phyloP scores from a whole-genome alignment of 768 basidiomycete species.

The Leccinum disarticulatum region DNA sequence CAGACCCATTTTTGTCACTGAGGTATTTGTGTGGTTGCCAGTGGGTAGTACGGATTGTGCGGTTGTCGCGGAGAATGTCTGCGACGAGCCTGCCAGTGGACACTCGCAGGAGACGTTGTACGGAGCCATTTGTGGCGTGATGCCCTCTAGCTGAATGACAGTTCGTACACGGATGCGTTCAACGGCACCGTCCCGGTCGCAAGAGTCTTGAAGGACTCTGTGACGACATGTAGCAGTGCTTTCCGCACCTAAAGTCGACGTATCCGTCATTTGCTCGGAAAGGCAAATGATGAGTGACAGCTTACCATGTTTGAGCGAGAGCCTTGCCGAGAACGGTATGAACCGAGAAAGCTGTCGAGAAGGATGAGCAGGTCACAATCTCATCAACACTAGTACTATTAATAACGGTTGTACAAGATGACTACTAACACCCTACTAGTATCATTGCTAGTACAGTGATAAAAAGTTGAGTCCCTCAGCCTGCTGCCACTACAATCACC shows the following conservation, averaged over 20 bases:
- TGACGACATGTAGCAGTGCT: constrained; percentile 49
- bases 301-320: constrained; percentile 32
- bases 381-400: too few species aligned
- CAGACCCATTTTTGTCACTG: constrained; percentile 62
- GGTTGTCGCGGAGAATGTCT: constrained; percentile 46
- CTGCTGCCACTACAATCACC: too few species aligned
- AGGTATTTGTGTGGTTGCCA: constrained; percentile 43
- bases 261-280: not conserved
- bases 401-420: too few species aligned
- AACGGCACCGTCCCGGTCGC: constrained; percentile 46
- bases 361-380: too few species aligned
- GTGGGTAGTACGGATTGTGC: constrained; percentile 48
- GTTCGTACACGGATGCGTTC: constrained; percentile 48
- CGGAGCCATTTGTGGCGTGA: constrained; percentile 23
- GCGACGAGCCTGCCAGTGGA: constrained; percentile 23
- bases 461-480: too few species aligned
- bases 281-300: not conserved
- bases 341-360: constrained; percentile 1
- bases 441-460: too few species aligned
- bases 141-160: constrained; percentile 45
- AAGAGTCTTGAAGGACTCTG: constrained; percentile 42
- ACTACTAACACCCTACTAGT: too few species aligned
- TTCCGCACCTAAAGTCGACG: constrained; percentile 46
- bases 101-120: constrained; percentile 31
- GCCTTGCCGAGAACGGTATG: constrained; percentile 14